Base-by-base conservation (phyloP, 202 grass and related monocot species). In the Saccharum hybrid region DNA sequence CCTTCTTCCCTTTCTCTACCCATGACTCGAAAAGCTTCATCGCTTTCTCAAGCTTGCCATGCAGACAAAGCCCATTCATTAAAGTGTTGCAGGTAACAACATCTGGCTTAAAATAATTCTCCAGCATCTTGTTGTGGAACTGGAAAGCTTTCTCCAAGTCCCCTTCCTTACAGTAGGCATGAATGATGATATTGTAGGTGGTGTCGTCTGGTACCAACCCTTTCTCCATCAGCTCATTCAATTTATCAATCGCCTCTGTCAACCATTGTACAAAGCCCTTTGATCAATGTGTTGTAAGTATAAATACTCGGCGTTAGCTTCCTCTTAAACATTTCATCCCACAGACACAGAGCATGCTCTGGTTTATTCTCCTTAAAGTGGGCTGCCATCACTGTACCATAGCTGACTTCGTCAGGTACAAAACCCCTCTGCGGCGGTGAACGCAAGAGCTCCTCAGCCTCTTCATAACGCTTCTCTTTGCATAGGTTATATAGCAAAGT, bases 121-220 rank as follows among this genome's bases (percentile, higher is more conserved):
- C 90, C 16, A 98, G 83, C 92, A 98, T 98, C 84, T 95, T 91
- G 79, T 95, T 95, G 83, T 95, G 91, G 86, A 98, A 98, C 77
- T 90, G 96, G 70, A 98, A 98, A 60, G 96, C 92, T 36, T 88
- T 94, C 68, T 98, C 96, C 83, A 98, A 87, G 82, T 98, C 92
- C 10, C 92, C 92, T 74, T 91, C 88, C 85, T 85, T 90, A 80
- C 96, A 98, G 71, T 93, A 98, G 22, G 90, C 92, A 74, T 98
- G 85, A 86, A 98, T 98, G 49, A 98, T 90, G 49, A 85, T 98
- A 84, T 95, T 98, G 80, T 92, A 93, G 3, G 96, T 98, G 10
- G 81, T 92, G n/a, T 90, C 92, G 79, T 95, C 92, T n/a, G 92
- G 96, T 41, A 98, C 88, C 66, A 98, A 77, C 10, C 90, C 87